Conservation (phyloP, 1,139 yeast species). For the Sugiyamaella neomexicana region DNA sequence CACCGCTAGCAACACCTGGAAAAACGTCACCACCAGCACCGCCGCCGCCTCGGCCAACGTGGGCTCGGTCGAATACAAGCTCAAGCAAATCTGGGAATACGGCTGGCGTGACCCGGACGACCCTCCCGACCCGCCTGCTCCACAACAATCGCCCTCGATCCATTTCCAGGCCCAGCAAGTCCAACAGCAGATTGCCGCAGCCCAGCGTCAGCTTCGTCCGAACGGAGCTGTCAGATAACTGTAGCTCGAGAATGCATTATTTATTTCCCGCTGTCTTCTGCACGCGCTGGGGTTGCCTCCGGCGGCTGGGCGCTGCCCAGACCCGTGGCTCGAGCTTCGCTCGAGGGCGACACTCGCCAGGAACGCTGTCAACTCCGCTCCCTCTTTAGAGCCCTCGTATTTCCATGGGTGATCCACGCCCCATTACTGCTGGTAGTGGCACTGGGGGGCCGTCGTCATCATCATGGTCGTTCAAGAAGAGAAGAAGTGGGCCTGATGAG, state of each 20-base stretch:
- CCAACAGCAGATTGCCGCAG: slow-evolving; percentile 28
- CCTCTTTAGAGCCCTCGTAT: no score
- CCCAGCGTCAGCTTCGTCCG: slow-evolving; percentile 33
- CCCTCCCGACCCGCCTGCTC: slow-evolving; percentile 16
- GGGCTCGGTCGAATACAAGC: slow-evolving; percentile 24
- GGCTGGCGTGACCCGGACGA: slow-evolving; percentile 30
- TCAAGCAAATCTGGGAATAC: slow-evolving; percentile 28
- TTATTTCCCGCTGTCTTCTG: no score
- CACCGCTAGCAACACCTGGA: slow-evolving; percentile 1
- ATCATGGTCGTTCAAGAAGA: slow-evolving; percentile 15
- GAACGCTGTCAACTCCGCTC: no score
- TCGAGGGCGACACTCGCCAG: background rate
- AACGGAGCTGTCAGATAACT: slow-evolving; percentile 30
- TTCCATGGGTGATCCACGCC: no score
- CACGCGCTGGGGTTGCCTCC: no score
- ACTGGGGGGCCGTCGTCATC: no score
- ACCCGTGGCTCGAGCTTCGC: background rate
- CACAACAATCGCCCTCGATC: slow-evolving; percentile 21
- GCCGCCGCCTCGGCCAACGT: slow-evolving; percentile 26
- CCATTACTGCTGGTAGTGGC: no score
- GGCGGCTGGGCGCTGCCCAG: slow-evolving; percentile 1
- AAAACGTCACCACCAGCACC: slow-evolving; percentile 22
- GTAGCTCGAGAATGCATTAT: no score
- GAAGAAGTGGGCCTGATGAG: slow-evolving; percentile 18
- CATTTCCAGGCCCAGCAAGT: slow-evolving; percentile 29